These are phyloP conservation scores for Carallia brachiata DNA, from an alignment of 345 rosid species.

Conservation along the genomic window DNA sequence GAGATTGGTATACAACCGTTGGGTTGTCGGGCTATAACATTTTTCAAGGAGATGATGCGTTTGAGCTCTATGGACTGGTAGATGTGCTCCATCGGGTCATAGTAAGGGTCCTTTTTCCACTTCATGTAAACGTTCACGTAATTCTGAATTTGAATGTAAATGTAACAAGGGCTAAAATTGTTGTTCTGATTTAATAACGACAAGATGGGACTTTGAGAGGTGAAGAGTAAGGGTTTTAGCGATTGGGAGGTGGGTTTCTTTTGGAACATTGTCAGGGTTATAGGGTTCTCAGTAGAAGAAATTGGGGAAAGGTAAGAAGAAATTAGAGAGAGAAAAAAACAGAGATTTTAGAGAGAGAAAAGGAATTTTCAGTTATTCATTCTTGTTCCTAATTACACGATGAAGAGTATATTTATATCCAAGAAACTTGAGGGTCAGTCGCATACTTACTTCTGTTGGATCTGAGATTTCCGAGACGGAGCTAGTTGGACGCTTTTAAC, in stretches of 20 bases:
- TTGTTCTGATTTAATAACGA: background rate
- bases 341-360: too few species aligned
- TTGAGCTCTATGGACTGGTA: constrained; percentile 65
- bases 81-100: constrained; percentile 64
- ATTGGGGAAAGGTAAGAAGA: too few species aligned
- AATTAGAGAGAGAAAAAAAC: too few species aligned
- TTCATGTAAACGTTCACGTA: constrained; percentile 87
- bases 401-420: constrained; percentile 16
- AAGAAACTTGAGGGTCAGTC: constrained; percentile 46
- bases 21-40: constrained; percentile 47
- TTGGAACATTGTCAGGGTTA: constrained; percentile 28
- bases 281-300: too few species aligned
- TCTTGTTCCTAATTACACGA: too few species aligned
- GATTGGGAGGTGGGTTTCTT: constrained; percentile 31
- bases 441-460: constrained; percentile 49
- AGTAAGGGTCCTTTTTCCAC: constrained; percentile 78
- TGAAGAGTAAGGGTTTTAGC: constrained; percentile 29
- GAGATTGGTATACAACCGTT: constrained; percentile 68
- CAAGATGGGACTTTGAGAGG: constrained; percentile 22
- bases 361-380: too few species aligned
- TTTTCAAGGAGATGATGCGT: constrained; percentile 62
- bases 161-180: constrained; percentile 8
- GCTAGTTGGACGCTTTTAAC: too few species aligned
- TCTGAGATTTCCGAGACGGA: too few species aligned
- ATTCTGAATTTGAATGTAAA: constrained; percentile 32